These are phyloP conservation scores for Ophiostoma angusticollis DNA, from an alignment of 2,329 filamentous ascomycete genomes.

Conservation along the genomic window DNA sequence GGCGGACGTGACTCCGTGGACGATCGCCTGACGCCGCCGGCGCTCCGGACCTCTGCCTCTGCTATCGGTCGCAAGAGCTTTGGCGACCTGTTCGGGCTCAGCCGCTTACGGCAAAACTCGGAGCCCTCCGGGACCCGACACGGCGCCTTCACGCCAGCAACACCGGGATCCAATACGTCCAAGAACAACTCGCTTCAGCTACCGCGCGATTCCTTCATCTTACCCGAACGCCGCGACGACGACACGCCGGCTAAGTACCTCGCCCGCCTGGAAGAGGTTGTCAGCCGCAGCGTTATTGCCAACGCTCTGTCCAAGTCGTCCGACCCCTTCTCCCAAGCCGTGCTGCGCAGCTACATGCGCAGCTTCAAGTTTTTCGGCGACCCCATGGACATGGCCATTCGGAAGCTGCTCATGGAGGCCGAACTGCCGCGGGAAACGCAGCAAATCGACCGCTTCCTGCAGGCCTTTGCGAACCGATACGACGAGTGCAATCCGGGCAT, in stretches of 20 bases:
- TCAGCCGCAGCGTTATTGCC: conserved; percentile 72
- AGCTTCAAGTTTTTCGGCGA: conserved; percentile 92
- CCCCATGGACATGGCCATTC: conserved; percentile 93
- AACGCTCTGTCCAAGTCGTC: conserved; percentile 74
- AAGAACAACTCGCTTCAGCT: conserved; percentile 77
- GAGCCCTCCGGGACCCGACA: conserved; percentile 52
- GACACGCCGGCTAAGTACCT: conserved; percentile 88
- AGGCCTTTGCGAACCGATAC: conserved; percentile 91
- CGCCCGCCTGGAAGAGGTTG: conserved; percentile 64
- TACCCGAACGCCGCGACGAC: conserved; percentile 72
- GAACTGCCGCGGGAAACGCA: conserved; percentile 95
- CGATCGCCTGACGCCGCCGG: conserved; percentile 52
- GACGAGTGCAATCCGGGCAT: conserved; percentile 98
- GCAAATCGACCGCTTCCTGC: conserved; percentile 88
- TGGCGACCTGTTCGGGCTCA: conserved; percentile 70
- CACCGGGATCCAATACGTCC: conserved; percentile 56
- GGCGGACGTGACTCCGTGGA: conserved; percentile 60
- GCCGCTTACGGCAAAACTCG: conserved; percentile 68
- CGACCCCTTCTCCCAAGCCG: conserved; percentile 70
- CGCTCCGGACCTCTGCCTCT: conserved; percentile 67
- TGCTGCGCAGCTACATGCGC: conserved; percentile 88
- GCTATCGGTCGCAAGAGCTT: conserved; percentile 80
- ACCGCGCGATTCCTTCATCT: conserved; percentile 52
- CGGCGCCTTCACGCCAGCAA: conserved; percentile 55
- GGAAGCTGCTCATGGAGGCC: conserved; percentile 91